A percentile compares a stretch with the other conserved stretches of the same genome.
These are phyloP conservation scores for Suillus clintonianus DNA, from an alignment of 768 basidiomycete genomes.

Conservation along the genomic window DNA sequence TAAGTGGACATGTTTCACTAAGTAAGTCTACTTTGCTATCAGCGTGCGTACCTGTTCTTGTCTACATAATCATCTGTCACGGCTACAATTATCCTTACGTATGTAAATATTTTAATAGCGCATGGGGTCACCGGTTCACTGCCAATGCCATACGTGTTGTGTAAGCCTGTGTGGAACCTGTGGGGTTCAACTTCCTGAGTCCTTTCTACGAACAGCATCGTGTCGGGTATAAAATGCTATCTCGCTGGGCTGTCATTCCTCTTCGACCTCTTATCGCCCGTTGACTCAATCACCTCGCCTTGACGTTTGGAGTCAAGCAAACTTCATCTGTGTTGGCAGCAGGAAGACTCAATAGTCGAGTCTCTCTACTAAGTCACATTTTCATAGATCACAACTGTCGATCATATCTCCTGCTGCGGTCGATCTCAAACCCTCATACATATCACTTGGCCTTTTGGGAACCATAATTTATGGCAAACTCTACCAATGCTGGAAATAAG, in stretches of 20 bases:
- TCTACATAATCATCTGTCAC: not conserved
- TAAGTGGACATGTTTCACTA: not conserved
- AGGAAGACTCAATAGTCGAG: not conserved
- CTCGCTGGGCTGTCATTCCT: not conserved
- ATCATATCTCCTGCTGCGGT: not conserved
- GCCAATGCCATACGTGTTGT: not conserved
- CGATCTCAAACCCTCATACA: not conserved
- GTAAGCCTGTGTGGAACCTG: not conserved
- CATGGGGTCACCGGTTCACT: too few species aligned
- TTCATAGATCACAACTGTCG: not conserved
- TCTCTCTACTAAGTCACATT: not conserved
- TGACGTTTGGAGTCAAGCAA: not conserved
- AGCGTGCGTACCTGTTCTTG: not conserved
- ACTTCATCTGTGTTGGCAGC: not conserved
- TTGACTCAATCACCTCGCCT: not conserved
- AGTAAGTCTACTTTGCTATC: too few species aligned
- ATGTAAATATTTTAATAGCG: too few species aligned
- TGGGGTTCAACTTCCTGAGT: not conserved
- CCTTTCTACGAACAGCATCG: not conserved
- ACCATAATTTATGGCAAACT: not conserved
- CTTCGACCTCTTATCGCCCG: not conserved
- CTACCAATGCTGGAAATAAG: conserved; percentile 8
- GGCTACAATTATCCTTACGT: not conserved
- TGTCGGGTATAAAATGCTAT: not conserved
- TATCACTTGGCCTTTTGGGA: not conserved